phyloP scores from a whole-genome alignment of 495 filamentous ascomycete species.

The Usnea hakonensis region DNA sequence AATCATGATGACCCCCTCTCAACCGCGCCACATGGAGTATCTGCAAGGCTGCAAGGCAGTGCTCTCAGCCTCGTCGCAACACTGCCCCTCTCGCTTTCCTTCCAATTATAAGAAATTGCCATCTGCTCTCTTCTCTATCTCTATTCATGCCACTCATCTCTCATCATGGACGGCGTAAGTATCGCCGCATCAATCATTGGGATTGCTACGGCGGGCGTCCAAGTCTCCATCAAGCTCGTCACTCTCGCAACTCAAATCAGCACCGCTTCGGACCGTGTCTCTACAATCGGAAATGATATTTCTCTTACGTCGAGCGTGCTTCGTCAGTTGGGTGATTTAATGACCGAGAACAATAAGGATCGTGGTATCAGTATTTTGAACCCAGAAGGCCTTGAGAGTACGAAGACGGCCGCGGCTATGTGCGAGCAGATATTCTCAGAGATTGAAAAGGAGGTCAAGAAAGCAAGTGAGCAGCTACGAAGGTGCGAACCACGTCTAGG shows the following conservation, averaged over 20 bases:
- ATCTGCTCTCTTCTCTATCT: not conserved
- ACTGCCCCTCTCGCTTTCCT: not conserved
- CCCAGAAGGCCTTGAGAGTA: constrained; percentile 12
- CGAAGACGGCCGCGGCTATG: constrained; percentile 6
- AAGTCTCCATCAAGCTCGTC: constrained; percentile 21
- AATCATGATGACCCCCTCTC: not conserved
- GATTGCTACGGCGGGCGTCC: constrained; percentile 20
- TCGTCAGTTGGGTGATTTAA: constrained; percentile 17
- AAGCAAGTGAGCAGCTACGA: constrained; percentile 15
- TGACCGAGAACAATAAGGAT: not conserved
- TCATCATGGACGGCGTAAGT: constrained; percentile 21
- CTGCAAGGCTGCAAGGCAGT: not conserved
- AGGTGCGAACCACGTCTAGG: not conserved
- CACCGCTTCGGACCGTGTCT: constrained; percentile 16
- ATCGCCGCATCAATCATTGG: constrained; percentile 20
- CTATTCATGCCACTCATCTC: not conserved
- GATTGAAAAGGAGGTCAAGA: constrained; percentile 5
- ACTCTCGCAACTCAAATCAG: constrained; percentile 21
- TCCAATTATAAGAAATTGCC: not conserved
- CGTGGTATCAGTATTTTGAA: constrained; percentile 14
- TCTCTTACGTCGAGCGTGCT: constrained; percentile 17
- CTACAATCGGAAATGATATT: constrained; percentile 17
- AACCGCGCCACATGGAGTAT: not conserved
- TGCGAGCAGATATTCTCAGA: constrained; percentile 17
- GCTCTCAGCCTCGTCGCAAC: not conserved